phyloP scores from a whole-genome alignment of 1,284 basidiomycete species.

The Filobasidium uniguttulatum region DNA sequence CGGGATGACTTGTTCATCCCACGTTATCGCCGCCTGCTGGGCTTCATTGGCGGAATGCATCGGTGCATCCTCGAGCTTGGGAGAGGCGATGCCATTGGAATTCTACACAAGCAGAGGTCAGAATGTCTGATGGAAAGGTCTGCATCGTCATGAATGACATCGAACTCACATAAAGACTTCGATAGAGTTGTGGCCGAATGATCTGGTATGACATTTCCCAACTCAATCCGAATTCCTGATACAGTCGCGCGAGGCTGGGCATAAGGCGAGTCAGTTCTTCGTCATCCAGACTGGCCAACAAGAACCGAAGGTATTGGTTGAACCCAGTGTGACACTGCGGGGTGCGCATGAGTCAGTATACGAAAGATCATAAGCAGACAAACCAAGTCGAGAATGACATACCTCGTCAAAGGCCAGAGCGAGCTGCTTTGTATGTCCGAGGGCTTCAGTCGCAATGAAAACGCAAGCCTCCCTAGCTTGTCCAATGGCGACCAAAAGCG shows the following conservation, averaged over 20 bases:
- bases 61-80: too few species aligned
- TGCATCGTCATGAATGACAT: background rate
- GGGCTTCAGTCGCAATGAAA: slow-evolving; percentile 45
- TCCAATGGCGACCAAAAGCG: slow-evolving; percentile 74
- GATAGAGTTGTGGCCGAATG: slow-evolving; percentile 56
- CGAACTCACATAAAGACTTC: slow-evolving; percentile 9
- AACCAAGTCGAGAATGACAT: slow-evolving; percentile 16
- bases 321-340: slow-evolving; percentile 40
- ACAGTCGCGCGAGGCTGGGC: slow-evolving; percentile 58
- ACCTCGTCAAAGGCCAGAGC: slow-evolving; percentile 76
- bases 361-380: too few species aligned
- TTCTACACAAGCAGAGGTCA: too few species aligned
- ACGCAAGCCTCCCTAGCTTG: slow-evolving; percentile 73
- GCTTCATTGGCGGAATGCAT: slow-evolving; percentile 1
- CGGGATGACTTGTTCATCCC: slow-evolving; percentile 10
- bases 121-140: too few species aligned
- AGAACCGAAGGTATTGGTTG: slow-evolving; percentile 43
- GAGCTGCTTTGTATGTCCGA: slow-evolving; percentile 67
- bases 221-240: slow-evolving; percentile 58
- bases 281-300: slow-evolving; percentile 33
- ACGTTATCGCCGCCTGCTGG: background rate
- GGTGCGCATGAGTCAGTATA: too few species aligned
- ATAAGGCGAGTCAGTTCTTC: slow-evolving; percentile 35
- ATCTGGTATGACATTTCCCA: slow-evolving; percentile 82
- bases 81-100: too few species aligned